Evolutionary conservation across 805 yeast genomes (phyloP), one percentile per base, ranked within the genome.

Genomic region (Wickerhamiella hasegawae): DNA sequence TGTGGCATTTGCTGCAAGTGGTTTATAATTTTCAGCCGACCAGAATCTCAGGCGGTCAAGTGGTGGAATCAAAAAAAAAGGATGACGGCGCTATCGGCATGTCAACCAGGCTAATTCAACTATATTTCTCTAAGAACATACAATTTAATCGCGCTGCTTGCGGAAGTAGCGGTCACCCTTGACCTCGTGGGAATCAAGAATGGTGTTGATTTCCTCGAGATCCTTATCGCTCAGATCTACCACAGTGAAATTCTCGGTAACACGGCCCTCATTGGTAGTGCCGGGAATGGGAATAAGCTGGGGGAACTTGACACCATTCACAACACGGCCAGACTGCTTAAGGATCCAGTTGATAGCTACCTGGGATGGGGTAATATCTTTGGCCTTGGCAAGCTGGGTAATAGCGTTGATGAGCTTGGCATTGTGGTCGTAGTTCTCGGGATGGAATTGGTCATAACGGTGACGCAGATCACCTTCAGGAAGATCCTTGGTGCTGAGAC

Each of bases 201-300:
- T 58, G 2, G 54, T 42, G 35, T 69, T 65, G 40, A 81, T 61
- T 37, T 66, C 68, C 1, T 56, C 55, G 42, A 77, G 65, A 38
- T 78, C 83, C 0, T 51, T 68, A n/a, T 68, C 73, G 2, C 72
- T 52, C 36, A 83, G 68, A 45, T 33, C 53, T 4, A 45, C 40
- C 5, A 32, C 42, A 3, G 61, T 56, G 43, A 69, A 60, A 57
- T 82, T 84, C 50, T 71, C 78, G 32, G 63, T 61, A 14, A 77
- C 71, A 52, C 81, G 73, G 9, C 54, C 60, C 3, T 58, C 53
- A 26, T 74, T 68, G 5, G 83, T 67, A 3, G 81, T 75, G 36
- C 85, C 76, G 17, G 95, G 94, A 52, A 84, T 78, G 23, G 94
- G 92, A 31, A 84, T 49, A 30, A 81, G 63, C 39, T 58, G 62